Evolutionary conservation across 192 early-diverging fungal genomes (phyloP), one percentile per base, ranked within the genome.

Genomic region (Coemansia sp.): DNA sequence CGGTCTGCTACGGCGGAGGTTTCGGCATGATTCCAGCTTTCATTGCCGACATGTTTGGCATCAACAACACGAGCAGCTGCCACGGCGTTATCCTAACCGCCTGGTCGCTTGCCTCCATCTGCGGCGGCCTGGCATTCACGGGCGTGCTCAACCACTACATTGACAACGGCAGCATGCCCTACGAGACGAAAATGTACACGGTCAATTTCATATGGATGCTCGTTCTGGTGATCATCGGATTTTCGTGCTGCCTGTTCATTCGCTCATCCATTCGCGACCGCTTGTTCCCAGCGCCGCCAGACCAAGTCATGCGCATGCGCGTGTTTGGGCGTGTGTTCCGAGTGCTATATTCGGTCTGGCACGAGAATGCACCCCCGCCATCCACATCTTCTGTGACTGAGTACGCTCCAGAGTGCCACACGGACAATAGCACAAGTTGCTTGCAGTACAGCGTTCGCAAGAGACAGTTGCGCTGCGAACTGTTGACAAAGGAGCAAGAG

Each of bases 1-100:
- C 89, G 8, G 73, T 86, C 17, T 90, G 86, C 79, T 93, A 91
- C 60, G 91, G 91, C 59, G 89, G 86, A 43, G 91, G 91, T 6
- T 91, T 91, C 57, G 91, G 90, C 42, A 83, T 89, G 76, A 89
- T 93, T 47, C 91, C 90, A 0, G 89, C 90, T 9, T 91, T 90
- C 74, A 76, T 93, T 4, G 78, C 90, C 42, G 91, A 93, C 59
- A 90, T 90, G 86, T 93, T 90, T 60, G 89, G 89, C 7, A 82
- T 85, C 60, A 85, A 85, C 83, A 93, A 93, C 82, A 88, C 88
- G 35, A 89, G 90, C 35, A 87, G 88, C 43, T 86, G 89, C 41
- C 90, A 93, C 78, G 91, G 91, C 31, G 84, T 93, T 46, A 85
- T 91, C 47, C 77, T 93, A 53, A 90, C 89, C 6, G 89, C 89